phyloP scores from a whole-genome alignment of 2,329 filamentous ascomycete genomes.

The Sporothrix pallida region DNA sequence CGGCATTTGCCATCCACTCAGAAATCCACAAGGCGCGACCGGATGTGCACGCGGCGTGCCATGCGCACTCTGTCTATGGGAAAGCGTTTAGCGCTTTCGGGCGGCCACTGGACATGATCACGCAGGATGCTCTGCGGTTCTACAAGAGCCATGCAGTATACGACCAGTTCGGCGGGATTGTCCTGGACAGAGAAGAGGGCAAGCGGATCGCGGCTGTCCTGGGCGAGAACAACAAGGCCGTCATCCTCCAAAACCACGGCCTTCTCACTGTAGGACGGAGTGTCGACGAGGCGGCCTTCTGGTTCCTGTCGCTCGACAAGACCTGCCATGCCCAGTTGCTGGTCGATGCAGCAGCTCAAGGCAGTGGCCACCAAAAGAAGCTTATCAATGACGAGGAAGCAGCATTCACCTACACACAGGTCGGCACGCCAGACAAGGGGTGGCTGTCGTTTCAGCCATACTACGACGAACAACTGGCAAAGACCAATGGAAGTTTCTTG shows the following conservation, averaged over 20 bases:
- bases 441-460: conserved; percentile 58
- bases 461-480: conserved; percentile 33
- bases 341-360: conserved; percentile 58
- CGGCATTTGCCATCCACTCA: conserved; percentile 72
- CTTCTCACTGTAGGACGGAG: conserved; percentile 71
- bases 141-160: conserved; percentile 71
- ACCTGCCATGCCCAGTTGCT: conserved; percentile 70
- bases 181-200: conserved; percentile 67
- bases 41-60: conserved; percentile 70
- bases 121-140: conserved; percentile 68
- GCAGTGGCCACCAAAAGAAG: conserved; percentile 31
- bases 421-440: conserved; percentile 56
- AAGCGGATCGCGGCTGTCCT: conserved; percentile 66
- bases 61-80: conserved; percentile 68
- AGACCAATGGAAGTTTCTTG: conserved; percentile 26
- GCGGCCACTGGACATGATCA: conserved; percentile 69
- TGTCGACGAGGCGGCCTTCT: conserved; percentile 74
- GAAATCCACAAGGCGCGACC: conserved; percentile 69
- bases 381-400: conserved; percentile 48
- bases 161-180: conserved; percentile 57
- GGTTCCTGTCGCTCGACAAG: conserved; percentile 71
- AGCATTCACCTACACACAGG: conserved; percentile 39
- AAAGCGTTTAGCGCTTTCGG: conserved; percentile 72
- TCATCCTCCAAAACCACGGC: conserved; percentile 73
- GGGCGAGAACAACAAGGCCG: conserved; percentile 62